Conservation (phyloP, 352 stramenopile genomes). For the Phytophthora litchii region DNA sequence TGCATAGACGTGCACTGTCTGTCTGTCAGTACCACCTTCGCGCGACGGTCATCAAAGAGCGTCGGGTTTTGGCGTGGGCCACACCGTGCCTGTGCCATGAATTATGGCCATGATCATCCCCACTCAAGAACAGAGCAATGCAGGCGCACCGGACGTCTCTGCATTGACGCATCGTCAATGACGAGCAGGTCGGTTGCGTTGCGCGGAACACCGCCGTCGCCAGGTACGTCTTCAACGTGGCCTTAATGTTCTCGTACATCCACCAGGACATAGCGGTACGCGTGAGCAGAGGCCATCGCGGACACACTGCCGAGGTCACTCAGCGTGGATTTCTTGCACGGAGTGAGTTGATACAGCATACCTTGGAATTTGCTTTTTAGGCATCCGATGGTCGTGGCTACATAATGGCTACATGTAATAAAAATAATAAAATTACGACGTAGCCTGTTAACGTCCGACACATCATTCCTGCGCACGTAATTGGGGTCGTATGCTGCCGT, state of each 20-base stretch:
- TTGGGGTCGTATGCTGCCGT: constrained; percentile 25
- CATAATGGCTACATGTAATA: neutral
- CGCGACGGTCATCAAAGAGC: neutral
- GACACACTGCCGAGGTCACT: too few species aligned
- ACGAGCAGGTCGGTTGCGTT: neutral
- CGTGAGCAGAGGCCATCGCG: too few species aligned
- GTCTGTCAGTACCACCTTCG: neutral
- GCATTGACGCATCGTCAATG: neutral
- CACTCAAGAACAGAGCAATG: neutral
- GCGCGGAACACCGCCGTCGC: neutral
- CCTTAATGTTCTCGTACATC: neutral
- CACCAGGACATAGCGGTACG: too few species aligned
- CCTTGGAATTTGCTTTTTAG: too few species aligned
- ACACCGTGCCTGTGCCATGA: neutral
- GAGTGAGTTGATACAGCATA: too few species aligned
- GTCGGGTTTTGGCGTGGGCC: neutral
- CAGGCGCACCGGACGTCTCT: neutral
- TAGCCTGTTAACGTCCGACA: neutral
- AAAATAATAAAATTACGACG: neutral
- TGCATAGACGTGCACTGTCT: neutral
- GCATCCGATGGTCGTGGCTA: neutral
- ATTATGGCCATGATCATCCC: neutral
- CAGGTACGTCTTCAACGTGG: neutral
- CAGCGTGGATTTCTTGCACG: too few species aligned
- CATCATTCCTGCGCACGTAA: constrained; percentile 8